Base-by-base conservation (phyloP, 2,329 filamentous ascomycete species). In the Scedosporium apiospermum region DNA sequence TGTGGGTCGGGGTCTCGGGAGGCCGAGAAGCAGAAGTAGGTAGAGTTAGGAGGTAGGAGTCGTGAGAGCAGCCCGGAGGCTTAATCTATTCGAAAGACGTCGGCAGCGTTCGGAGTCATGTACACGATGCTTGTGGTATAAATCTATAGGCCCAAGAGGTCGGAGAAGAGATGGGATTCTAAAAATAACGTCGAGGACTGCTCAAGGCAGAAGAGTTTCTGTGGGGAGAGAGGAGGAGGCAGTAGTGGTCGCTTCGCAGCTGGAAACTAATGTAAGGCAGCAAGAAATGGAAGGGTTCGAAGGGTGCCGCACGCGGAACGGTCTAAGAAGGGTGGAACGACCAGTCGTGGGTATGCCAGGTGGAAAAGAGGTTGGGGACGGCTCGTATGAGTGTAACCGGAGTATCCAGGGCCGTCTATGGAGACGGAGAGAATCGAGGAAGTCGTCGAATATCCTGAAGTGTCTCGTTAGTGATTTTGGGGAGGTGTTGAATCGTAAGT, bases 71-170 rank as follows among this genome's bases (percentile, higher is more conserved):
- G 72, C 72, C 72, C 71, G 70, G 65, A 66, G 75, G 73, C 73
- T 70, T 75, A 74, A 67, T 69, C 66, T 66, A 71, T 71, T 71
- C 70, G 71, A 65, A 72, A 70, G 65, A 70, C 69, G 71, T 71
- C 68, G 68, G 69, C 69, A 63, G 69, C 69, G 65, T 68, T 70
- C 62, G 67, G 68, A 66, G 68, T 76, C 76, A 78, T 78, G 75
- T 77, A 78, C 70, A 71, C 71, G 69, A 71, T 63, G 64, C 62
- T 51, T 49, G 60, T 30, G 9, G 51, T 30, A 34, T 38, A 41
- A 34, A 27, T 61, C 59, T 61, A 61, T 34, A 21, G 14, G 46
- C 59, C 42, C 26, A 16, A 38, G 42, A 34, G 7, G 59, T 44
- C 16, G 21, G 16, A 21, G 44, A 16, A 34, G 6, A 16, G 18